These are phyloP conservation scores for Mycena galopus DNA, from an alignment of 768 basidiomycete genomes.

Conservation along the genomic window DNA sequence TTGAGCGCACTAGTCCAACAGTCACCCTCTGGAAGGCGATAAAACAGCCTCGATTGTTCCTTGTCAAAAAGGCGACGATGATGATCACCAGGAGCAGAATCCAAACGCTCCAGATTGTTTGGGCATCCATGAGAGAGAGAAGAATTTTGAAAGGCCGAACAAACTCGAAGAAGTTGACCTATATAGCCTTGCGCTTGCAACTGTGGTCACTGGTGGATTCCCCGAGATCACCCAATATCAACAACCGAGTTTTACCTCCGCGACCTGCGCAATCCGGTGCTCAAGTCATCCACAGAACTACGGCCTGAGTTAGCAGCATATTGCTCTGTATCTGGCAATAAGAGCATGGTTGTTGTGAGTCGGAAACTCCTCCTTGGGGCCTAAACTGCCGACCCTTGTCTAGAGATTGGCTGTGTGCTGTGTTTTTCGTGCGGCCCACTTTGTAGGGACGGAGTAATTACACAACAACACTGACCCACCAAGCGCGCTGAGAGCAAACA, in stretches of 20 bases:
- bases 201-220: too few relatives aligned
- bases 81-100: neutral
- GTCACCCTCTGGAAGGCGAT: slow-evolving; percentile 4
- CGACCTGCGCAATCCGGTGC: neutral
- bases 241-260: neutral
- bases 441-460: too few relatives aligned
- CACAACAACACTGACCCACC: too few relatives aligned
- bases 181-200: neutral
- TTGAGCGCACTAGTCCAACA: neutral
- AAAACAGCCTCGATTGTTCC: neutral
- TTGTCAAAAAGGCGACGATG: neutral
- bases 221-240: neutral
- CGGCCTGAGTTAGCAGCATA: neutral
- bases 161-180: neutral
- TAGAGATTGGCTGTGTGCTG: too few relatives aligned
- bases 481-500: too few relatives aligned
- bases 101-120: neutral
- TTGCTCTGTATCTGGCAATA: neutral
- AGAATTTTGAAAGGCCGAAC: neutral
- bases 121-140: neutral
- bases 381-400: too few relatives aligned
- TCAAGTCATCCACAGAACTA: neutral
- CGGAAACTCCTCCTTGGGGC: too few relatives aligned
- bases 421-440: too few relatives aligned
- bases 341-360: neutral